Conservation (phyloP, 192 early-diverging fungal genomes). For the Podila epigama region DNA sequence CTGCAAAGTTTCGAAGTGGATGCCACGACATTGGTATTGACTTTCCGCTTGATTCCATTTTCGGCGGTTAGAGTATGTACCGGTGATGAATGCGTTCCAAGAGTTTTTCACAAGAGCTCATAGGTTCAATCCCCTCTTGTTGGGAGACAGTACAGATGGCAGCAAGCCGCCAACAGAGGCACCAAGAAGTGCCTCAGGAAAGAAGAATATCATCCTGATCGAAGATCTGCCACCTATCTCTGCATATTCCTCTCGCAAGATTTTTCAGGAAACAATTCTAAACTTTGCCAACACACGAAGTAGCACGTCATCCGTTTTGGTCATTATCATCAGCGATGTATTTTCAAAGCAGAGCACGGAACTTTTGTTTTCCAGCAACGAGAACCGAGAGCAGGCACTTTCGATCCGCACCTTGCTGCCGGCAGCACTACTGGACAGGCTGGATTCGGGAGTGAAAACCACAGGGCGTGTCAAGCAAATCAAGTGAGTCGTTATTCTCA, state of each 20-base stretch:
- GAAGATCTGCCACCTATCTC: conserved; percentile 68
- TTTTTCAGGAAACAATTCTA: conserved; percentile 56
- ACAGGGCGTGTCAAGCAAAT: conserved; percentile 28
- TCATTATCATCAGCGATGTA: conserved; percentile 46
- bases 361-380: conserved; percentile 25
- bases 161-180: neutral
- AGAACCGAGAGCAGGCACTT: conserved; percentile 22
- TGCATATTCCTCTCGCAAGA: conserved; percentile 53
- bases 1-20: no score
- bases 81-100: conserved; percentile 58
- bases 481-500: conserved; percentile 11
- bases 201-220: conserved; percentile 58
- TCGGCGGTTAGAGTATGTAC: conserved; percentile 38
- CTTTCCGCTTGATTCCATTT: no score
- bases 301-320: conserved; percentile 20
- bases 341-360: conserved; percentile 48
- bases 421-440: conserved; percentile 8
- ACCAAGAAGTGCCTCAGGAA: neutral
- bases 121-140: conserved; percentile 49
- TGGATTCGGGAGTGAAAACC: conserved; percentile 25
- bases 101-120: conserved; percentile 63
- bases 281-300: conserved; percentile 50
- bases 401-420: conserved; percentile 30
- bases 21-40: no score
- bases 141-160: conserved; percentile 1